phyloP scores from a whole-genome alignment of 2,329 filamentous ascomycete species.

The Hymenoscyphus repandus region DNA sequence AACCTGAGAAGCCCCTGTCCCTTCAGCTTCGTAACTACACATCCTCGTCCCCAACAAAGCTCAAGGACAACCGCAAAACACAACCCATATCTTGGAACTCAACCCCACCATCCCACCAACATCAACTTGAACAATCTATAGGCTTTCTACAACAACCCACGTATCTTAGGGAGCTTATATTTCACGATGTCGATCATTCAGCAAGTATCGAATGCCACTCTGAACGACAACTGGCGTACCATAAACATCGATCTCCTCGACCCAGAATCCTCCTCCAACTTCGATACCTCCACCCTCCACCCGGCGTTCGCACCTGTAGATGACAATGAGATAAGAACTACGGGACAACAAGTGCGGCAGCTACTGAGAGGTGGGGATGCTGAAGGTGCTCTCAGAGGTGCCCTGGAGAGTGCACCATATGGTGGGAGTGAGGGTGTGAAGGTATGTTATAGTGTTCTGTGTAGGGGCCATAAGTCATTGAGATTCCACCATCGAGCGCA shows the following conservation, averaged over 20 bases:
- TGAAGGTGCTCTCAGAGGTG: constrained; percentile 79
- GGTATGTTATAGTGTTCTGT: constrained; percentile 36
- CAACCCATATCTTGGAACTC: neutral
- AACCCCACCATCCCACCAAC: constrained; percentile 1
- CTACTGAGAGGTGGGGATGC: constrained; percentile 79
- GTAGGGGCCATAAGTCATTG: neutral
- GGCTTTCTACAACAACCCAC: neutral
- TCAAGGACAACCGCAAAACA: neutral
- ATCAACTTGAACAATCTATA: neutral
- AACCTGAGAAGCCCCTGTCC: no score
- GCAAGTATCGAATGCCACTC: constrained; percentile 54
- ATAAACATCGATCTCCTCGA: constrained; percentile 92
- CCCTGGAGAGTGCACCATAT: constrained; percentile 80
- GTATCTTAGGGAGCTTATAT: neutral
- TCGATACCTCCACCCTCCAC: constrained; percentile 78
- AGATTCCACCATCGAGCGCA: neutral
- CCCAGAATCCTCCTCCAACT: constrained; percentile 86
- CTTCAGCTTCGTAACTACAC: no score
- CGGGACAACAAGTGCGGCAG: constrained; percentile 80
- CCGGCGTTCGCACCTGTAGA: constrained; percentile 69
- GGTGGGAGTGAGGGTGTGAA: constrained; percentile 53
- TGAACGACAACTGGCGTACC: constrained; percentile 70
- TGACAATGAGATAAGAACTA: constrained; percentile 71
- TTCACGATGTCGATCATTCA: constrained; percentile 60
- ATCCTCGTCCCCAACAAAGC: neutral